phyloP scores from a whole-genome alignment of 345 rosid species.

The Salix udensis region DNA sequence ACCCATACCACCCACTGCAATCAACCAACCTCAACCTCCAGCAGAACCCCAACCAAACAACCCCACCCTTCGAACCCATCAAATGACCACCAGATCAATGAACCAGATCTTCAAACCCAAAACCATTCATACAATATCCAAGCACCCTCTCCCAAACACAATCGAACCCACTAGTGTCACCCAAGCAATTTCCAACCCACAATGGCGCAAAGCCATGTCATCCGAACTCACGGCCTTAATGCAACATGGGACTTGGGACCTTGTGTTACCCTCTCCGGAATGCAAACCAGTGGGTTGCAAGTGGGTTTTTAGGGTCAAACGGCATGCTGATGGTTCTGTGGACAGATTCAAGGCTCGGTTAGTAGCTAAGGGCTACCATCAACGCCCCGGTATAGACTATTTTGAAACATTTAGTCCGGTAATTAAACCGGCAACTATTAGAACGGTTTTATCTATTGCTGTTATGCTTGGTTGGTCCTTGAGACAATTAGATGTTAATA shows the following conservation, averaged over 20 bases:
- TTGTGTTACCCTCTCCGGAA: neutral
- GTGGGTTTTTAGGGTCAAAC: neutral
- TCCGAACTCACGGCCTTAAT: neutral
- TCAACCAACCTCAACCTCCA: too few relatives aligned
- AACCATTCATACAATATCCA: rapidly evolving
- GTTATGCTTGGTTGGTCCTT: neutral
- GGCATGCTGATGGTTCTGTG: neutral
- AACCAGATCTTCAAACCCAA: too few relatives aligned
- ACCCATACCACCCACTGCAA: too few relatives aligned
- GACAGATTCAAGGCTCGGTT: neutral
- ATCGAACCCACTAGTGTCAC: too few relatives aligned
- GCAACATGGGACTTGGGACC: neutral
- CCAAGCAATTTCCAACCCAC: too few relatives aligned
- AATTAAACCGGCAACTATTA: neutral
- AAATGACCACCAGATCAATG: too few relatives aligned
- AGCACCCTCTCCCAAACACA: too few relatives aligned
- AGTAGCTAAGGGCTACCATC: neutral
- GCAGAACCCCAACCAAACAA: too few relatives aligned
- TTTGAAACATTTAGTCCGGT: neutral
- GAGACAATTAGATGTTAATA: too few relatives aligned
- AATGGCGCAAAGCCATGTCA: neutral
- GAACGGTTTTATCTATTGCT: neutral
- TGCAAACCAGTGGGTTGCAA: neutral
- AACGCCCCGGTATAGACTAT: neutral
- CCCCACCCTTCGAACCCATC: too few relatives aligned